Conservation (phyloP, 2,329 filamentous ascomycete species). For the Cordyceps cateniannulata region DNA sequence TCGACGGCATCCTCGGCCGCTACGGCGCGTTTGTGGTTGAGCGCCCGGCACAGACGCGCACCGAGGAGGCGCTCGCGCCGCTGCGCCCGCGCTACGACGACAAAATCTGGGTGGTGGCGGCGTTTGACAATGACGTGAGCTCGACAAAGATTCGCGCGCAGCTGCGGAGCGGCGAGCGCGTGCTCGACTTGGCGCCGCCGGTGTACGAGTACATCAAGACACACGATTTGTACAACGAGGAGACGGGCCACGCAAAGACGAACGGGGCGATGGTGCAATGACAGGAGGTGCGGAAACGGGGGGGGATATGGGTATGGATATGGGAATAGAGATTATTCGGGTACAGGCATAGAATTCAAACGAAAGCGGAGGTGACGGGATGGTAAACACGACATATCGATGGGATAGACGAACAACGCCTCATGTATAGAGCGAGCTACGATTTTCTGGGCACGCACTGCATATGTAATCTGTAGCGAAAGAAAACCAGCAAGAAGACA, state of each 20-base stretch:
- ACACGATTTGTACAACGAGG: constrained; percentile 49
- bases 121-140: constrained; percentile 78
- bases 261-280: constrained; percentile 9
- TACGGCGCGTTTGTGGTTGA: constrained; percentile 77
- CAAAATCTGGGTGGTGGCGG: constrained; percentile 76
- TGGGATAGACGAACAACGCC: constrained; percentile 1
- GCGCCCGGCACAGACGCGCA: constrained; percentile 68
- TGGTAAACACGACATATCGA: not conserved
- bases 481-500: not conserved
- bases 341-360: not conserved
- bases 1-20: constrained; percentile 74
- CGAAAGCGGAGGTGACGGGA: not conserved
- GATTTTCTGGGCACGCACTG: constrained; percentile 2
- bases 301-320: not conserved
- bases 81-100: constrained; percentile 66
- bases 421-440: not conserved
- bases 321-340: not conserved
- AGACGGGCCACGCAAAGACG: constrained; percentile 2
- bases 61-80: constrained; percentile 71
- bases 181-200: constrained; percentile 62
- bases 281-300: not conserved
- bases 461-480: not conserved
- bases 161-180: constrained; percentile 67
- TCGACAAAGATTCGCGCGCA: constrained; percentile 74
- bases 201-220: constrained; percentile 66